Conservation (phyloP, 768 basidiomycete genomes). For the Panaeolus papilionaceus region DNA sequence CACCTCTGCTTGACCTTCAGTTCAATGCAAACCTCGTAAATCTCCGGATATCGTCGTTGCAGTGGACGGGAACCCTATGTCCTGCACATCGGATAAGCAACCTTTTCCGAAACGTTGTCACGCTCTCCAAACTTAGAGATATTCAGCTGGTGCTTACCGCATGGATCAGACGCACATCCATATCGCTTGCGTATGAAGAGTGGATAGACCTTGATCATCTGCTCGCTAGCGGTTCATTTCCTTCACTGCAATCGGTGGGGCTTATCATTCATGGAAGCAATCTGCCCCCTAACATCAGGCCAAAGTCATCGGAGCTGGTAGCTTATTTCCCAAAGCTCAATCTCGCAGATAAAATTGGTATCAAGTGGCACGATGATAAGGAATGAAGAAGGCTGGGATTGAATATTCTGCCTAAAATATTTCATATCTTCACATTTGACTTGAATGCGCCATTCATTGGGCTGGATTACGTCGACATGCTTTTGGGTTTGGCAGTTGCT, state of each 20-base stretch:
- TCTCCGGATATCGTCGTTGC: constrained; percentile 9
- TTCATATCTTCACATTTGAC: not conserved
- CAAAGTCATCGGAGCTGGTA: not conserved
- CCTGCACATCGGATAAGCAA: constrained; percentile 5
- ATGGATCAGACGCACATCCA: constrained; percentile 3
- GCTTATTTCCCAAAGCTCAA: constrained; percentile 1
- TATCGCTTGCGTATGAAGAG: not conserved
- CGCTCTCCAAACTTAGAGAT: constrained; percentile 7
- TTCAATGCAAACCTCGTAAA: constrained; percentile 7
- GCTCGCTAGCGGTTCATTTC: not conserved
- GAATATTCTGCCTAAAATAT: not conserved
- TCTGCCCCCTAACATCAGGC: not conserved
- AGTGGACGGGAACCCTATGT: not conserved
- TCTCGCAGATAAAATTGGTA: not conserved
- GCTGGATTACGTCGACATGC: not conserved
- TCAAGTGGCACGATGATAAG: not conserved
- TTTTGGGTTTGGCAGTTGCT: not conserved
- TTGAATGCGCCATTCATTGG: not conserved
- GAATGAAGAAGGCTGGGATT: not conserved
- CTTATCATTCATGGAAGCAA: not conserved
- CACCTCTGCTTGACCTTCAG: not conserved
- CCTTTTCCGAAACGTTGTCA: constrained; percentile 8
- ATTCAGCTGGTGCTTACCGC: constrained; percentile 7
- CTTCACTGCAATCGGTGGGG: constrained; percentile 1
- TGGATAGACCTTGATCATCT: constrained; percentile 6